Conservation (phyloP, 139 green algal species). For the Micromonas pusilla region DNA sequence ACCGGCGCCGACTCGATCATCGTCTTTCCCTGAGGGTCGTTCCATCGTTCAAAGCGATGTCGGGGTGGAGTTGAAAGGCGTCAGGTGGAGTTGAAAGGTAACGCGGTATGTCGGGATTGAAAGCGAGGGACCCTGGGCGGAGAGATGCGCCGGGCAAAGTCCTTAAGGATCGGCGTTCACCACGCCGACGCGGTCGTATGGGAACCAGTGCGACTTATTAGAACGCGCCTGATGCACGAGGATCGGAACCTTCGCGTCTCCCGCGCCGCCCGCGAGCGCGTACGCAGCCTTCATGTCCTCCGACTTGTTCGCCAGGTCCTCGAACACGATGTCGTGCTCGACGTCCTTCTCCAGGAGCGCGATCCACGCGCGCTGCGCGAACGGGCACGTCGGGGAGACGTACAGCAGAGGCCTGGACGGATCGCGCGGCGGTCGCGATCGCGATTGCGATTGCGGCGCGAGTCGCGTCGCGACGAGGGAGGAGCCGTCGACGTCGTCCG, state of each 20-base stretch:
- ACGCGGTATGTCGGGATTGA: too few species aligned
- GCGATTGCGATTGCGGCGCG: background rate
- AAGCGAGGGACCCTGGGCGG: too few species aligned
- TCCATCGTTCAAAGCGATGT: too few species aligned
- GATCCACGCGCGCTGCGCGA: background rate
- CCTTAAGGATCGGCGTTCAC: too few species aligned
- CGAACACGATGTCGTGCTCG: background rate
- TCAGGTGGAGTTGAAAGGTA: too few species aligned
- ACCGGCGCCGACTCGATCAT: constrained; percentile 13
- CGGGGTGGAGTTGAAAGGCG: too few species aligned
- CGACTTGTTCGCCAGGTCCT: background rate
- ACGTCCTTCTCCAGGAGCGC: constrained; percentile 4
- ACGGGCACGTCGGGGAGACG: constrained; percentile 19
- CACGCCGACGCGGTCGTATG: background rate
- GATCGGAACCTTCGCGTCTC: background rate
- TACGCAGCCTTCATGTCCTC: background rate
- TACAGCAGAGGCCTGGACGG: background rate
- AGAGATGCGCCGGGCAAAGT: too few species aligned
- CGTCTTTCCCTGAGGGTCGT: too few species aligned
- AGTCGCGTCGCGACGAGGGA: background rate
- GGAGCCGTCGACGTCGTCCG: background rate
- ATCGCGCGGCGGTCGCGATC: background rate
- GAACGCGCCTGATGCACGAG: too few species aligned
- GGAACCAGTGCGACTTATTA: too few species aligned
- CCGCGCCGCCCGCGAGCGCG: constrained; percentile 1